Base-by-base conservation (phyloP, 768 basidiomycete species). In the Candolleomyces aberdarensis region DNA sequence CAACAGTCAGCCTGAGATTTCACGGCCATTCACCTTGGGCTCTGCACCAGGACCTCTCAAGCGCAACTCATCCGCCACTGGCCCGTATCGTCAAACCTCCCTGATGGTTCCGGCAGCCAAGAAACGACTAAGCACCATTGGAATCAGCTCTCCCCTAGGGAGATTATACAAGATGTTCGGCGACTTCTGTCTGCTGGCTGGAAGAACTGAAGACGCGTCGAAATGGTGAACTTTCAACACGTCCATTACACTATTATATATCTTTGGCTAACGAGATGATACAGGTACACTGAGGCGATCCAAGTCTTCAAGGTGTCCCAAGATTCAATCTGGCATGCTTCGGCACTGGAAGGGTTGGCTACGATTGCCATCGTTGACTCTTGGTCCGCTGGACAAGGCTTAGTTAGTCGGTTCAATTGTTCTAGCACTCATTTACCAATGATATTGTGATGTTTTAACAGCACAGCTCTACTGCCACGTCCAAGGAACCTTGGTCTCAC, bases 311-410 rank as follows among this genome's bases (percentile, higher is more conserved):
- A 88, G 72, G 78, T 79, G 1, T 80, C 85, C 8, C 84, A 86
- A 58, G 96, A 98, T 72, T 74, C 83, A 22, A 79, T 91, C 29
- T 99, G 96, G 96, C 90, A 95, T 70, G 96, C 93, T 0, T 86
- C 89, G 13, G 87, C 88, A 0, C 76, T 93, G 49, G 97, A 99
- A 76, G 93, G 94, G 4, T 72, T 95, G 66, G 91, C 90, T 1
- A 91, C 90, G 3, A 79, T 89, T 31, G 80, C 85, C 9, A 78
- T 96, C 11, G 78, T 97, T 19, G 94, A 96, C 61, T 87, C 89
- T 8, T 98, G 94, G 94, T 81, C 87, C 26, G 78, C 81, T 48
- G 85, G 83, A n/a, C 83, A 88, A 66, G 88, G 87, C 63, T 69
- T 87, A 65, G 91, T 92, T 63, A 62, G 88, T 83, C 51, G 47